Conservation (phyloP, 257 asterid genomes). For the Fraxinus americana region DNA sequence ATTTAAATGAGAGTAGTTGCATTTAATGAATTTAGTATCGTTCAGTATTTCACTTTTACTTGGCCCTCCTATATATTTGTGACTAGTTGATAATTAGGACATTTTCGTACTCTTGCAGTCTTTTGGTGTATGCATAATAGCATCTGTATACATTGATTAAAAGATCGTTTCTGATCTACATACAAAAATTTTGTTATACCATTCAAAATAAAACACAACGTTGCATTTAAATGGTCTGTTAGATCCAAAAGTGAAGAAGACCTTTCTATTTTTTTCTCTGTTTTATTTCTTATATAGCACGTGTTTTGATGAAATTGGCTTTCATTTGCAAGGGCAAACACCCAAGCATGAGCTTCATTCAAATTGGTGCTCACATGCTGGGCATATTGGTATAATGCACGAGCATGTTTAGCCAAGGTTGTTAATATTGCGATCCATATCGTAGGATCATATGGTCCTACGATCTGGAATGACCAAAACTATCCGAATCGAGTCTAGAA, state of each 20-base stretch:
- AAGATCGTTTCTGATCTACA: neutral
- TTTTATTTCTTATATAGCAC: constrained; percentile 2
- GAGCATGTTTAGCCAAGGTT: neutral
- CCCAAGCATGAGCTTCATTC: neutral
- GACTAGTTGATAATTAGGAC: constrained; percentile 6
- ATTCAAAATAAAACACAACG: neutral
- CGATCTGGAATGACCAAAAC: too few relatives aligned
- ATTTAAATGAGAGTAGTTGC: constrained; percentile 13
- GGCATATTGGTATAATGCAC: neutral
- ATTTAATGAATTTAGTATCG: neutral
- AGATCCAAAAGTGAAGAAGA: constrained; percentile 15
- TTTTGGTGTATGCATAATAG: constrained; percentile 2
- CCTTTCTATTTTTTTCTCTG: neutral
- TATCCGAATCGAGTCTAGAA: too few relatives aligned
- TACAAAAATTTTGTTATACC: neutral
- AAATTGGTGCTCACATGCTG: neutral
- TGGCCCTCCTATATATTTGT: constrained; percentile 21
- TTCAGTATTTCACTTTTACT: constrained; percentile 18
- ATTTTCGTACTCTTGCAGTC: constrained; percentile 4
- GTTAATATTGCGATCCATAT: too few relatives aligned
- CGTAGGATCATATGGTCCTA: too few relatives aligned
- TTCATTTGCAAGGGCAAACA: neutral
- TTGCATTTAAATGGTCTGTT: constrained; percentile 1
- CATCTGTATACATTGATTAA: neutral
- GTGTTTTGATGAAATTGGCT: neutral